Evolutionary conservation across 139 green algal species (phyloP).

Genomic region (Volvox africanus): DNA sequence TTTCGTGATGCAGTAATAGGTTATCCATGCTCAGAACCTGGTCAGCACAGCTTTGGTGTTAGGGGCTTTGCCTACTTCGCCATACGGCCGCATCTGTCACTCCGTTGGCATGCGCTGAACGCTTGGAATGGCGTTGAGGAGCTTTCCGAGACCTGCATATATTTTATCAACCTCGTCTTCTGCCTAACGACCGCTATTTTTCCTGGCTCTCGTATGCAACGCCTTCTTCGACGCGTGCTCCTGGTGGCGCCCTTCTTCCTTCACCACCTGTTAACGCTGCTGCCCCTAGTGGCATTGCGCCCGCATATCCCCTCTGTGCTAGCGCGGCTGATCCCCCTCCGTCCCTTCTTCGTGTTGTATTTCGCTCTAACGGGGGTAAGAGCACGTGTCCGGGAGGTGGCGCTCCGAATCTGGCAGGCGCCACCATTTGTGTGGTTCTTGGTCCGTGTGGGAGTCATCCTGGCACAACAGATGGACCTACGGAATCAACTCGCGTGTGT

Average conservation of each 20-base stretch:
- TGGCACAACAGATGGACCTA: not conserved
- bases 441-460: not conserved
- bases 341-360: not conserved
- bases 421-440: not conserved
- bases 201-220: not conserved
- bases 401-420: too few relatives aligned
- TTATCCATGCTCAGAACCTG: not conserved
- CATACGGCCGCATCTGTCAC: not conserved
- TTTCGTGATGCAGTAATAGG: not conserved
- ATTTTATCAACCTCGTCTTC: not conserved
- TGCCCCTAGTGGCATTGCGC: not conserved
- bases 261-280: not conserved
- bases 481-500: too few relatives aligned
- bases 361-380: slow-evolving; percentile 12
- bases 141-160: not conserved
- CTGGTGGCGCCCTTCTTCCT: not conserved
- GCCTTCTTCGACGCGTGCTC: not conserved
- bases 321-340: not conserved
- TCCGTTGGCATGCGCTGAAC: not conserved
- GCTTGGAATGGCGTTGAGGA: not conserved
- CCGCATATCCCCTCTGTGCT: not conserved
- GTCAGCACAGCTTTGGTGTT: not conserved
- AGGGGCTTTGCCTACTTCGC: not conserved
- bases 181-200: not conserved
- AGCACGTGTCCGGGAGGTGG: not conserved